Conservation (phyloP, 2,329 filamentous ascomycete genomes). For the Phaeoacremonium minimum region DNA sequence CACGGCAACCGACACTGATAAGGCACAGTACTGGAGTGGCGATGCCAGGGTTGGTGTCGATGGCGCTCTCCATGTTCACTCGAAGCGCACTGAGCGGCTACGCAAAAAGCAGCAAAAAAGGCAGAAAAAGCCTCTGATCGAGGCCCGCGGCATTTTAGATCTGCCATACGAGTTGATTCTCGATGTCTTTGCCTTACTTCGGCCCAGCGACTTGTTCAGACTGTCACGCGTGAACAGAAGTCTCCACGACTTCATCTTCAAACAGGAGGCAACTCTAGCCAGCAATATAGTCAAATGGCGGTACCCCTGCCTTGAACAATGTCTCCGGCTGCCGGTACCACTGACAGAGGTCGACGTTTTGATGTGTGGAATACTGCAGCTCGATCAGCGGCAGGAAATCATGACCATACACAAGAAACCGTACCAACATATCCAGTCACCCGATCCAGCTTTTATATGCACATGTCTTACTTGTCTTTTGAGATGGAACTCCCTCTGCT, state of each 20-base stretch:
- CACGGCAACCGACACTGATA: no score
- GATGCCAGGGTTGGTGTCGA: constrained; percentile 7
- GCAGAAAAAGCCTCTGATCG: constrained; percentile 22
- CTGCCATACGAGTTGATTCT: constrained; percentile 50
- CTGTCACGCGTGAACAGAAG: constrained; percentile 35
- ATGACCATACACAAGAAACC: constrained; percentile 41
- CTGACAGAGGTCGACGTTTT: constrained; percentile 32
- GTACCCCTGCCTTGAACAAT: constrained; percentile 45
- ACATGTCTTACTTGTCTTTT: constrained; percentile 53
- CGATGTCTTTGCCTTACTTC: constrained; percentile 38
- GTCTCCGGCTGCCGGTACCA: constrained; percentile 45
- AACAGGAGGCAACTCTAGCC: constrained; percentile 37
- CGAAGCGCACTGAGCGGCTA: constrained; percentile 46
- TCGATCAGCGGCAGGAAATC: constrained; percentile 33
- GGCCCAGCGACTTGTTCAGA: constrained; percentile 45
- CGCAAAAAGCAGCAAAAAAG: constrained; percentile 37
- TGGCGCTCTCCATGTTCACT: constrained; percentile 26
- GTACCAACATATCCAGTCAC: constrained; percentile 45
- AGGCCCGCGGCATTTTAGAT: constrained; percentile 31
- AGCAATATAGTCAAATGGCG: constrained; percentile 36
- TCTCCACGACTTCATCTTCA: constrained; percentile 35
- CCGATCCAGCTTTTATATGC: constrained; percentile 43
- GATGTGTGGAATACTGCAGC: constrained; percentile 31
- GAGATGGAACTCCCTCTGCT: constrained; percentile 51
- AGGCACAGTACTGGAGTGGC: no score